phyloP scores from a whole-genome alignment of 2,329 filamentous ascomycete genomes.

The Trichoderma gracile region DNA sequence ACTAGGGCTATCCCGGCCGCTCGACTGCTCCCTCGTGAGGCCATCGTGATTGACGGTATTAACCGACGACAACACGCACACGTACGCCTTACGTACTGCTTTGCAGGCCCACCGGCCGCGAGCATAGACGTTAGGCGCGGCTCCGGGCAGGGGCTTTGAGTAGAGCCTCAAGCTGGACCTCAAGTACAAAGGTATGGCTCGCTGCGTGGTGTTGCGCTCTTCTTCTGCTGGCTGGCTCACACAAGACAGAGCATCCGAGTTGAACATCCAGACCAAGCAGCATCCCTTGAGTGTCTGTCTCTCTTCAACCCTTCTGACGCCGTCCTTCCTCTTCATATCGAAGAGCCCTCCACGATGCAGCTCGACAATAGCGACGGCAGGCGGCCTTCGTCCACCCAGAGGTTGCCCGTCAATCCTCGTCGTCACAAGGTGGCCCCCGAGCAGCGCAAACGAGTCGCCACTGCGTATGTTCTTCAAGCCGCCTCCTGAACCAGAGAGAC shows the following conservation, averaged over 20 bases:
- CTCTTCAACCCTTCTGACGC: not conserved
- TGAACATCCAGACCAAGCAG: not conserved
- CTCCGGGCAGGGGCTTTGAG: not conserved
- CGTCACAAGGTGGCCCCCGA: constrained; percentile 50
- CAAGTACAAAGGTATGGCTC: constrained; percentile 1
- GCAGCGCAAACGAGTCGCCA: constrained; percentile 51
- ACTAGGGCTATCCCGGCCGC: not conserved
- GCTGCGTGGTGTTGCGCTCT: not conserved
- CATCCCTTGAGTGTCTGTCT: not conserved
- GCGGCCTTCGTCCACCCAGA: constrained; percentile 34
- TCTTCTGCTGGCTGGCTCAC: not conserved
- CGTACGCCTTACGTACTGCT: constrained; percentile 2
- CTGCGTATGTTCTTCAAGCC: constrained; percentile 42
- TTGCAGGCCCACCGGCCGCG: not conserved
- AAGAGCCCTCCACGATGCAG: constrained; percentile 31
- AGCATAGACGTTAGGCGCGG: too few species aligned
- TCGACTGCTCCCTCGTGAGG: constrained; percentile 2
- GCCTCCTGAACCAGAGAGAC: not conserved
- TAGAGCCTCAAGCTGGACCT: not conserved
- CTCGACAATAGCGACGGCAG: constrained; percentile 33
- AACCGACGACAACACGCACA: constrained; percentile 8
- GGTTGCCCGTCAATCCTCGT: constrained; percentile 53
- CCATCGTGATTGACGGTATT: not conserved
- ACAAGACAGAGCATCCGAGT: not conserved
- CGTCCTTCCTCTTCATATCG: not conserved